These are phyloP conservation scores for Cynanchum wilfordii DNA, from an alignment of 257 asterid genomes.

Conservation along the genomic window DNA sequence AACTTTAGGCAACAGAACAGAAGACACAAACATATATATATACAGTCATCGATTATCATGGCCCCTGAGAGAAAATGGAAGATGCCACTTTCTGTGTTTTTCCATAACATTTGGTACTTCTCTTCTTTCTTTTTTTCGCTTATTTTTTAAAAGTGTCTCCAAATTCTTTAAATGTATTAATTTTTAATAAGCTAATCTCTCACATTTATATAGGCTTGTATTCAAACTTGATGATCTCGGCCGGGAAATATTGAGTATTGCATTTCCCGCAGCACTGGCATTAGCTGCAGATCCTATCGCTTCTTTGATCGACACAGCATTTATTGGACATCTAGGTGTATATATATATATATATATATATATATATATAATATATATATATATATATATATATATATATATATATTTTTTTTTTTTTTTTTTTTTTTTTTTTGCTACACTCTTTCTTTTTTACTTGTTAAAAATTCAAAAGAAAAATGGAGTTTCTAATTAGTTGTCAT, in stretches of 20 bases:
- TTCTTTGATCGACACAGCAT: conserved; percentile 78
- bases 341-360: too few species aligned
- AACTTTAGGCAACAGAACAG: background rate
- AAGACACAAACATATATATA: background rate
- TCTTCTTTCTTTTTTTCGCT: background rate
- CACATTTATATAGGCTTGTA: conserved; percentile 14
- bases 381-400: too few species aligned
- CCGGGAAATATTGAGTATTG: conserved; percentile 60
- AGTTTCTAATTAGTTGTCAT: too few species aligned
- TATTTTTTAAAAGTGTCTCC: too few species aligned
- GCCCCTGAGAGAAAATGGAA: conserved; percentile 39
- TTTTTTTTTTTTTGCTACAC: too few species aligned
- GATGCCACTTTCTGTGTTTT: conserved; percentile 64
- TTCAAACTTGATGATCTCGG: conserved; percentile 76
- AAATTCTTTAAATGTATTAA: background rate
- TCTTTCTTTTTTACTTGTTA: too few species aligned
- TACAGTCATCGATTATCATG: conserved; percentile 24
- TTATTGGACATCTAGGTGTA: conserved; percentile 82
- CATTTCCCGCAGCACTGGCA: conserved; percentile 91
- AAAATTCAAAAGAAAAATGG: too few species aligned
- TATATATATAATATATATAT: too few species aligned
- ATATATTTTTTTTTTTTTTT: too few species aligned
- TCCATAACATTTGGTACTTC: conserved; percentile 53
- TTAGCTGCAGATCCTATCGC: conserved; percentile 97
- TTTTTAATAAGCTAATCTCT: background rate